Conservation (phyloP, 208 protist genomes). For the Crithidia acanthocephali region DNA sequence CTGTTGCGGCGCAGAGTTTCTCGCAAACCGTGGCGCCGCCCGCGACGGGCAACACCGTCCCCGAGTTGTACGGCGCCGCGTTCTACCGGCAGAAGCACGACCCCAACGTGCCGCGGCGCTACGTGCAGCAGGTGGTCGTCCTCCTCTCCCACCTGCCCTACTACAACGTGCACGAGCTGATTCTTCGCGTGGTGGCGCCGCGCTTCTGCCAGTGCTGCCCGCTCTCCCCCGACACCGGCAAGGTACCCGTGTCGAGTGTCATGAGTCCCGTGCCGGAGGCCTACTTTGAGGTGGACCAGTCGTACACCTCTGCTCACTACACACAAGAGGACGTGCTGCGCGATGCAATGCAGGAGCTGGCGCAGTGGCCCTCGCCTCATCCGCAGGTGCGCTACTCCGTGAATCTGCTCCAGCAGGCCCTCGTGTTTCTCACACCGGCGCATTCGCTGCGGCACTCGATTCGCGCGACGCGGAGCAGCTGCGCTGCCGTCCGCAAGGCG, state of each 20-base stretch:
- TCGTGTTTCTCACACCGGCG: constrained; percentile 80
- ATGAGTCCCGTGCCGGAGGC: constrained; percentile 61
- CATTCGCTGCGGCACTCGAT: constrained; percentile 35
- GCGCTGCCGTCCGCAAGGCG: constrained; percentile 11
- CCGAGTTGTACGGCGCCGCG: constrained; percentile 72
- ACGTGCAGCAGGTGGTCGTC: constrained; percentile 89
- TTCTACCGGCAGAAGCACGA: constrained; percentile 90
- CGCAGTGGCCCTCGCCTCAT: constrained; percentile 80
- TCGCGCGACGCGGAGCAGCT: constrained; percentile 32
- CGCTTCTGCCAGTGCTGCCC: constrained; percentile 83
- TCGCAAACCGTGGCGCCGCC: constrained; percentile 37
- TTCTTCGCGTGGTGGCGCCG: constrained; percentile 80
- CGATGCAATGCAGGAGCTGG: constrained; percentile 66
- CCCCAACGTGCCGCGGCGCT: constrained; percentile 69
- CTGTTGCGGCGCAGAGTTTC: constrained; percentile 23
- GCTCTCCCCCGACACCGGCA: constrained; percentile 78
- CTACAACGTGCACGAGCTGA: constrained; percentile 76
- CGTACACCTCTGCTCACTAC: constrained; percentile 67
- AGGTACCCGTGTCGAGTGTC: constrained; percentile 62
- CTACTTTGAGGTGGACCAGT: constrained; percentile 70
- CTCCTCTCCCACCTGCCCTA: constrained; percentile 82
- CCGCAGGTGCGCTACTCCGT: constrained; percentile 76
- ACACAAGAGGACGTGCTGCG: constrained; percentile 73
- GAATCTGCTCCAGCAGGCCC: constrained; percentile 66
- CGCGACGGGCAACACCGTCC: constrained; percentile 29